Evolutionary conservation across 1,139 yeast genomes (phyloP).

Genomic region (Diutina catenulata): DNA sequence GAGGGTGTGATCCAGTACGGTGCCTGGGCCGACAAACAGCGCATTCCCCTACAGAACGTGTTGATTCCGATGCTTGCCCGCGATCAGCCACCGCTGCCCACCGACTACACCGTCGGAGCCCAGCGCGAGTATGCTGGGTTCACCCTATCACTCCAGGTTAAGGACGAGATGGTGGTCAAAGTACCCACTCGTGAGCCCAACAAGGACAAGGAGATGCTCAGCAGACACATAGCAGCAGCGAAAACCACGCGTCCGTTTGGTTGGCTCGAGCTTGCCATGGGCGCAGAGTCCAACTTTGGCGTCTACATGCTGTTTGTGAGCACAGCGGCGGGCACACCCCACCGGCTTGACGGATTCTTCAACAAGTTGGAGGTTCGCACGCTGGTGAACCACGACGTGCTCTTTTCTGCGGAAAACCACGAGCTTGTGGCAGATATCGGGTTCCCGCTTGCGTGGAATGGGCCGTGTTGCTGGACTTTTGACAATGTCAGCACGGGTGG

Average conservation of each 20-base stretch:
- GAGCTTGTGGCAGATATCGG: constrained; percentile 44
- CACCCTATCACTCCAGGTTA: constrained; percentile 39
- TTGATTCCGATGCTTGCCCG: constrained; percentile 59
- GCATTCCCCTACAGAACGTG: constrained; percentile 51
- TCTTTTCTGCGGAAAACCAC: constrained; percentile 55
- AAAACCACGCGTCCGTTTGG: constrained; percentile 60
- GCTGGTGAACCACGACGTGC: constrained; percentile 79
- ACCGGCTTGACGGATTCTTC: constrained; percentile 37
- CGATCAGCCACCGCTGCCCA: constrained; percentile 19
- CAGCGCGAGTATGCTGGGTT: constrained; percentile 46
- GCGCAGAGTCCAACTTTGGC: constrained; percentile 38
- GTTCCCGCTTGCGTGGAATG: constrained; percentile 77
- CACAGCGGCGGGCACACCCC: constrained; percentile 46
- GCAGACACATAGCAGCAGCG: constrained; percentile 12
- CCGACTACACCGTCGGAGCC: constrained; percentile 21
- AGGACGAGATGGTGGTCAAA: constrained; percentile 58
- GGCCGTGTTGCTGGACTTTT: constrained; percentile 57
- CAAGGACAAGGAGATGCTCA: constrained; percentile 41
- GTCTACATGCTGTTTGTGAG: constrained; percentile 43
- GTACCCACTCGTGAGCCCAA: constrained; percentile 79
- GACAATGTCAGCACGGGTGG: constrained; percentile 40
- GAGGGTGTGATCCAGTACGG: constrained; percentile 74
- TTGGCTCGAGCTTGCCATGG: constrained; percentile 72
- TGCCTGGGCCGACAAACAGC: constrained; percentile 90
- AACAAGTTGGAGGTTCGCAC: constrained; percentile 56